Evolutionary conservation across 306 rosid genomes (phyloP).

Genomic region (Glycyrrhiza uralensis): DNA sequence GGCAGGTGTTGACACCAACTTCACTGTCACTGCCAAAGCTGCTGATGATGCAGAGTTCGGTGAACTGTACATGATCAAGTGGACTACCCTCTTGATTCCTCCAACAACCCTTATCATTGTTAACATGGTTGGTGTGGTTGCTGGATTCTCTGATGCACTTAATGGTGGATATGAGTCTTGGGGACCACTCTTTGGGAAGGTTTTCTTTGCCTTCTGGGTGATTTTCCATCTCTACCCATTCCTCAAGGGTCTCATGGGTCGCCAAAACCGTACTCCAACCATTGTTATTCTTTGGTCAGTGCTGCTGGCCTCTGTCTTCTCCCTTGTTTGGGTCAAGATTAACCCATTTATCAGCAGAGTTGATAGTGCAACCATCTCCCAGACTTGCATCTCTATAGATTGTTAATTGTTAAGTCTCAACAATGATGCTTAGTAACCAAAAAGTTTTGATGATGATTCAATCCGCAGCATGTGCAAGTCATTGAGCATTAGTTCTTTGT

Average conservation of each 20-base stretch:
- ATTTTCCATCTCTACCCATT: slow-evolving; percentile 92
- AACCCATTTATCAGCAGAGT: slow-evolving; percentile 76
- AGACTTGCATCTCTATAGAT: slow-evolving; percentile 74
- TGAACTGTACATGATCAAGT: slow-evolving; percentile 81
- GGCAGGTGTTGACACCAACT: slow-evolving; percentile 92
- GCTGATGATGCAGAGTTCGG: slow-evolving; percentile 85
- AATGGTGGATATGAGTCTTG: slow-evolving; percentile 91
- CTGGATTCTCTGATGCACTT: slow-evolving; percentile 95
- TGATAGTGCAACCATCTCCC: slow-evolving; percentile 49
- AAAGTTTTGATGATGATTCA: slow-evolving; percentile 32
- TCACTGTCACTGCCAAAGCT: slow-evolving; percentile 89
- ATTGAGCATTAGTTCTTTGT: slow-evolving; percentile 7
- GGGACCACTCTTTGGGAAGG: slow-evolving; percentile 96
- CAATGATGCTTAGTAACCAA: slow-evolving; percentile 16
- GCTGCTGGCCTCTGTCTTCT: slow-evolving; percentile 89
- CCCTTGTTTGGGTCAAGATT: slow-evolving; percentile 90
- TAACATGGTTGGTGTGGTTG: slow-evolving; percentile 90
- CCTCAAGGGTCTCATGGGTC: slow-evolving; percentile 99
- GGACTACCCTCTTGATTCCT: slow-evolving; percentile 94
- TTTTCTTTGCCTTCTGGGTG: slow-evolving; percentile 95
- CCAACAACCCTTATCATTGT: slow-evolving; percentile 82
- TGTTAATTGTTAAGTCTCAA: slow-evolving; percentile 68
- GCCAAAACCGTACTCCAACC: slow-evolving; percentile 94
- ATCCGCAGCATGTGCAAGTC: neutral
- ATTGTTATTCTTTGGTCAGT: slow-evolving; percentile 93